Percentiles rank a stretch among this genome's conserved stretches.
Evolutionary conservation across 2,329 filamentous ascomycete genomes (phyloP).

Genomic region (Ceratocystis huliohia): DNA sequence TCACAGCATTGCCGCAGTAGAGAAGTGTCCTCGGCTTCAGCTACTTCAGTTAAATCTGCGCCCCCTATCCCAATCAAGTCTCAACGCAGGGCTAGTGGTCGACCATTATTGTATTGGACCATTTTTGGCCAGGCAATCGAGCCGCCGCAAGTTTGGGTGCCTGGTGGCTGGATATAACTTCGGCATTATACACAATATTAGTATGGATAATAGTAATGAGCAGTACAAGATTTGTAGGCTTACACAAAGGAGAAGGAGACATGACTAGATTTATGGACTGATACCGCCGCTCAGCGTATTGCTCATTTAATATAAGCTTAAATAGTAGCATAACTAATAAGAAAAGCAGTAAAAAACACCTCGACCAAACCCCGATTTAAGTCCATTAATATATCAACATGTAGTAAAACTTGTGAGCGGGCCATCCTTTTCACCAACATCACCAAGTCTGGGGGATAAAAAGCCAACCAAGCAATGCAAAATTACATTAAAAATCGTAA

Average conservation of each 20-base stretch:
- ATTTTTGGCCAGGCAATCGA: slow-evolving; percentile 16
- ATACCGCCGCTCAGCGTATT: not conserved
- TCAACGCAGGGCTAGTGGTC: slow-evolving; percentile 2
- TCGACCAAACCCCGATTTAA: not conserved
- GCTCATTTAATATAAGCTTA: not conserved
- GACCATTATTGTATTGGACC: slow-evolving; percentile 16
- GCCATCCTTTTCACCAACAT: too few species aligned
- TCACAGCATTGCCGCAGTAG: not conserved
- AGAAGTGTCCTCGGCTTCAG: not conserved
- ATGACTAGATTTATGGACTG: not conserved
- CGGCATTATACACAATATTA: not conserved
- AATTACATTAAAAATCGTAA: slow-evolving; percentile 5
- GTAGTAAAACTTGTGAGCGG: too few species aligned
- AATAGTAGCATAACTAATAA: not conserved
- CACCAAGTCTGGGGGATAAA: too few species aligned
- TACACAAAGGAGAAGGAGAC: not conserved
- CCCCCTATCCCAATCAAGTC: slow-evolving; percentile 16
- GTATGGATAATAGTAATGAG: not conserved
- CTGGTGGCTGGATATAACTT: slow-evolving; percentile 18
- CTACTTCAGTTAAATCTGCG: not conserved
- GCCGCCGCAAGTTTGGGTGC: slow-evolving; percentile 12
- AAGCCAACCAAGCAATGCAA: not conserved
- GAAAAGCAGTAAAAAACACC: not conserved
- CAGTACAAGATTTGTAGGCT: too few species aligned
- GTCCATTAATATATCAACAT: too few species aligned